Percentiles rank a stretch among this genome's conserved stretches.
Evolutionary conservation across 2,329 filamentous ascomycete species (phyloP).

Genomic region (Beauveria scarabaeidicola): DNA sequence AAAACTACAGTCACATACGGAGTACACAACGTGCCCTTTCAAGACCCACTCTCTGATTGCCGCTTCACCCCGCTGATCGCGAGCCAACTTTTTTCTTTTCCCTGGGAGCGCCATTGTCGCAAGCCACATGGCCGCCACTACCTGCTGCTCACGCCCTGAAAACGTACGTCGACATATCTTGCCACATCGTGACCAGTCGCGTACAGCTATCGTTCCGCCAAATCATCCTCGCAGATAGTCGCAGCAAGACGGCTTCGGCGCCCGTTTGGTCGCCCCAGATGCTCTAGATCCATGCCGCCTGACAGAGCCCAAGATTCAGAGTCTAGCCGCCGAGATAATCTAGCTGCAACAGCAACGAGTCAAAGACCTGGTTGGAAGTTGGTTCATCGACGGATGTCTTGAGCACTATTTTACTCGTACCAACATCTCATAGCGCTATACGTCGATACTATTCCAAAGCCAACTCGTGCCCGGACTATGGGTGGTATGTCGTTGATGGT

Average conservation of each 20-base stretch:
- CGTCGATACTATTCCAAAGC: slow-evolving; percentile 28
- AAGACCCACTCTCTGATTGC: neutral
- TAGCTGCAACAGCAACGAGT: neutral
- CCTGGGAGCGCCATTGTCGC: neutral
- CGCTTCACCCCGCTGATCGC: neutral
- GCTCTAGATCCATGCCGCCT: neutral
- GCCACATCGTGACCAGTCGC: too few relatives aligned
- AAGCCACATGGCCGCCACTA: neutral
- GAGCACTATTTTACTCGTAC: too few relatives aligned
- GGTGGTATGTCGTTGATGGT: slow-evolving; percentile 25
- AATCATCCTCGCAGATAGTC: neutral
- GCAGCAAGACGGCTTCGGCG: neutral
- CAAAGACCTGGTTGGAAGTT: neutral
- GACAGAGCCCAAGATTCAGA: neutral
- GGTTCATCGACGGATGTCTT: neutral
- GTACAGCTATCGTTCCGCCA: neutral
- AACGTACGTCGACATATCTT: neutral
- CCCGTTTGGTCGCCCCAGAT: neutral
- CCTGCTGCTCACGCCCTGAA: neutral
- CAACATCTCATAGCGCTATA: slow-evolving; percentile 19
- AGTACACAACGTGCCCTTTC: neutral
- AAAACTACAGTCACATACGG: too few relatives aligned
- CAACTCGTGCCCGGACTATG: slow-evolving; percentile 35
- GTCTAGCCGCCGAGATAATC: neutral
- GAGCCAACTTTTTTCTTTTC: neutral